Percentiles rank a stretch among this genome's conserved stretches.
These are phyloP conservation scores for Aphanomyces astaci DNA, from an alignment of 352 stramenopile genomes.

Conservation along the genomic window DNA sequence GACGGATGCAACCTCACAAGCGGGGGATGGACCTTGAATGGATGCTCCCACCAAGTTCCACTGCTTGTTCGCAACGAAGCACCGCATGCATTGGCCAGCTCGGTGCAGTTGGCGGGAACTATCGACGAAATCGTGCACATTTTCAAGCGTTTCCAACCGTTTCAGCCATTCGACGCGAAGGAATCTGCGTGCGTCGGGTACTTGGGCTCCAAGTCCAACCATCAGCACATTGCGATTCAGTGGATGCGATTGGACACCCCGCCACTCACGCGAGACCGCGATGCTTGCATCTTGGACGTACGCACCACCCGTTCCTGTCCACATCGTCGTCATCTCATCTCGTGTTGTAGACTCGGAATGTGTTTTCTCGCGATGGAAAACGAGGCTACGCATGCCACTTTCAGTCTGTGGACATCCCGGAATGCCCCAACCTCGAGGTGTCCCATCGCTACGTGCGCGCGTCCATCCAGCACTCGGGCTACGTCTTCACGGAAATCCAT, in stretches of 20 bases:
- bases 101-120: conserved; percentile 5
- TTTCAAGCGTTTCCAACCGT: conserved; percentile 10
- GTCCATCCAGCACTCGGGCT: conserved; percentile 4
- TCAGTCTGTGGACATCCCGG: conserved; percentile 15
- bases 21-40: background rate
- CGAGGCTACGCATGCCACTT: conserved; percentile 15
- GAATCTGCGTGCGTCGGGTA: conserved; percentile 4
- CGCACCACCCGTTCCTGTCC: background rate
- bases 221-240: conserved; percentile 16
- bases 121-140: conserved; percentile 14
- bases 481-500: conserved; percentile 18
- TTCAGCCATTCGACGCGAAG: conserved; percentile 15
- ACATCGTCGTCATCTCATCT: background rate
- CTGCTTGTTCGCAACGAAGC: background rate
- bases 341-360: background rate
- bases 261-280: background rate
- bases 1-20: conserved; percentile 3
- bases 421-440: conserved; percentile 8
- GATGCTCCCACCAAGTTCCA: background rate
- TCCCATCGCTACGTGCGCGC: conserved; percentile 19
- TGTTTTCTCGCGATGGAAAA: background rate
- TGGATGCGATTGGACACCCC: conserved; percentile 13
- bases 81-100: background rate
- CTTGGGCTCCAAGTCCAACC: background rate
- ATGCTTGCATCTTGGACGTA: conserved; percentile 20